Base-by-base conservation (phyloP, 306 rosid species). In the Argentina anserina region DNA sequence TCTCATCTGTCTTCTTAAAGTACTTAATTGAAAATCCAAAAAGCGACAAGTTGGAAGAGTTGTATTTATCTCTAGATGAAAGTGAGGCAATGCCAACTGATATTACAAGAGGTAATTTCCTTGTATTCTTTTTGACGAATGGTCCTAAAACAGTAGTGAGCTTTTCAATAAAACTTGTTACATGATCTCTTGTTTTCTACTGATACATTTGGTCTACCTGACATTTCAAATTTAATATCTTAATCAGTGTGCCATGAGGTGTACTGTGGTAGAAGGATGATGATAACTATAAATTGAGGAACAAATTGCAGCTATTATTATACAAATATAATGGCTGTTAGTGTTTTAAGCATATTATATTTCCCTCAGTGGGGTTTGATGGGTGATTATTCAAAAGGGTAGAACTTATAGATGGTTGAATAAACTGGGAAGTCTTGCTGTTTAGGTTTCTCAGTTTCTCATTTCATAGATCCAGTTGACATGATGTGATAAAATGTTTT, bases 1-100 rank as follows among this genome's bases (percentile, higher is more conserved):
- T 95, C 43, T 76, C 97, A 69, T 91, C 99, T 7, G 75, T 87
- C 42, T 95, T 95, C 81, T 69, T 95, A 47, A 95, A 95, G 89
- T 82, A 91, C 84, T 82, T 90, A 66, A 87, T 95, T 77, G 97
- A 95, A 86, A 90, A 67, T 84, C 80, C 74, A 50, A 76, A 82
- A 81, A 84, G 82, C 3, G 81, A 79, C 26, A 76, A 76, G 73
- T 45, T 92, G 73, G 89, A 67, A 71, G 82, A 90, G 72, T 81
- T 90, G 67, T 70, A 84, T 80, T 83, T 90, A 26, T 87, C 88
- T 73, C 84, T 91, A 3, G 91, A 87, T 78, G 93, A 80, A 36
- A 75, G 70, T 42, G 99, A 91, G 74, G 79, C 84, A 45, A 75
- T 47, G 36, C 77, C 82, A 28, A 82, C 82, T 73, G 90, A 74